Evolutionary conservation across 805 yeast genomes (phyloP), one percentile per base, ranked within the genome.

Genomic region (Metschnikowia rubicola): DNA sequence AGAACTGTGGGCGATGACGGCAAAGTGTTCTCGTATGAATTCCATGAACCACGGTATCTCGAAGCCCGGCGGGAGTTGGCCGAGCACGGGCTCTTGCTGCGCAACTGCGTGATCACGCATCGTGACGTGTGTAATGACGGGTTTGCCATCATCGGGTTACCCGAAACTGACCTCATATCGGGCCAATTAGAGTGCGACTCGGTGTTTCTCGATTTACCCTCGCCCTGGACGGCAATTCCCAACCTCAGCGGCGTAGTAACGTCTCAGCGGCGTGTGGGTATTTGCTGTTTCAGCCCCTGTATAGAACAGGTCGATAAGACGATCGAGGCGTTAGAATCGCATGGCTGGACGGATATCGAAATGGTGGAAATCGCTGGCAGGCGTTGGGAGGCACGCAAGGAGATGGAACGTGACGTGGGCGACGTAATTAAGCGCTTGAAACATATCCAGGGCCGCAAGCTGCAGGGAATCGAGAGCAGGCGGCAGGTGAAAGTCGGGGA

Each of bases 241-340:
- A 84, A 86, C 65, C 67, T 92, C 39, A 68, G 73, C 10, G 56
- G 60, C 30, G 95, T 86, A 1, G 75, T 87, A 12, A 68, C 86
- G 8, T 64, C 69, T 8, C 68, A 68, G 15, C 71, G 74, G 46
- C 72, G 74, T 28, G 87, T 82, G 19, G 82, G 86, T 3, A 77
- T 94, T 44, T 94, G 99, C 67, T 94, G 99, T 66, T 94, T 94
- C 62, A 88, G 96, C 35, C 99, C 99, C 9, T 94, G 99, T 66
- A 87, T 94, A 40, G 99, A 94, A 67, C 99, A 94, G 69, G 99
- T 94, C 3, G 85, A 85, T 48, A 84, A 87, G 62, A 88, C 98
- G 0, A 81, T 92, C 10, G 84, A 80, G 53, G 84, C 87, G 0
- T 69, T 94, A 48, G 83, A 84, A 55, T 77, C 72, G 31, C 64